These are phyloP conservation scores for Aquilaria malaccensis DNA, from an alignment of 345 rosid genomes.

Conservation along the genomic window DNA sequence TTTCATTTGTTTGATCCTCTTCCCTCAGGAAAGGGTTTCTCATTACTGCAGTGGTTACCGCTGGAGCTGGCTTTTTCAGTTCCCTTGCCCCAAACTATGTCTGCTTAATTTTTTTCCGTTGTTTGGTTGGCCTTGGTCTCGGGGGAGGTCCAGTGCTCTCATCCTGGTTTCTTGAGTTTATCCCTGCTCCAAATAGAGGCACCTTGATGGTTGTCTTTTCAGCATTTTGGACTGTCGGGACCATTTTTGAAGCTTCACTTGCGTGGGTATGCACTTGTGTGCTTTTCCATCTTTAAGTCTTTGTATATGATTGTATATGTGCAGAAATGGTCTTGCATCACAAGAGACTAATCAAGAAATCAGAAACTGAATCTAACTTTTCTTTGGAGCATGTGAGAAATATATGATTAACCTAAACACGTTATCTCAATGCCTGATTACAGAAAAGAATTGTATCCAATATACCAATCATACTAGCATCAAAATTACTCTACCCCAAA, in stretches of 20 bases:
- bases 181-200: slow-evolving; percentile 88
- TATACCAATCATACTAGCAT: too few species aligned
- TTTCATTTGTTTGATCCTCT: slow-evolving; percentile 3
- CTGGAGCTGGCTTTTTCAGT: slow-evolving; percentile 74
- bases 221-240: slow-evolving; percentile 82
- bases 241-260: slow-evolving; percentile 69
- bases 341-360: too few species aligned
- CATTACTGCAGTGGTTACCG: slow-evolving; percentile 68
- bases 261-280: slow-evolving; percentile 58
- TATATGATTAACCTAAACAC: too few species aligned
- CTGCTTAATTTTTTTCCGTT: slow-evolving; percentile 48
- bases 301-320: too few species aligned
- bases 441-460: too few species aligned
- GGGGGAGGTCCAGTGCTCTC: slow-evolving; percentile 94
- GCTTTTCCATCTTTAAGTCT: too few species aligned
- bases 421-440: too few species aligned
- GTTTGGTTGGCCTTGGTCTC: slow-evolving; percentile 82
- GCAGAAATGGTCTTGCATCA: too few species aligned
- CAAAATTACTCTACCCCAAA: too few species aligned
- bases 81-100: slow-evolving; percentile 65
- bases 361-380: too few species aligned
- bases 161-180: slow-evolving; percentile 88
- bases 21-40: slow-evolving; percentile 78
- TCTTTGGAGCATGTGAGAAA: too few species aligned
- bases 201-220: slow-evolving; percentile 90